A percentile compares a stretch with the other conserved stretches of the same genome.
These are phyloP conservation scores for Penicillium fimorum DNA, from an alignment of 495 filamentous ascomycete species.

Conservation along the genomic window DNA sequence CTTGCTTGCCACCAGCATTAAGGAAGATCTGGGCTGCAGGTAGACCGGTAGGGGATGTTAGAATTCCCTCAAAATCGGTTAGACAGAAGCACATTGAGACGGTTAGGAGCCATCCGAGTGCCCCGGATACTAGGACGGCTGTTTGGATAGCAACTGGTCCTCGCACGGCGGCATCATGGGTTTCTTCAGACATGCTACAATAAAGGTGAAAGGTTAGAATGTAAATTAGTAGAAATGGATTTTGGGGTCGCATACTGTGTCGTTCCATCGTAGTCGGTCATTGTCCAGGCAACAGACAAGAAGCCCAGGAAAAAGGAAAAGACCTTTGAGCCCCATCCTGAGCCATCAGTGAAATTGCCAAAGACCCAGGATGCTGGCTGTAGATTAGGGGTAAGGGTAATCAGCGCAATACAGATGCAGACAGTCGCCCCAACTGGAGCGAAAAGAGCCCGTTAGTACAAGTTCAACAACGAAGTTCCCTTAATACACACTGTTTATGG, in stretches of 20 bases:
- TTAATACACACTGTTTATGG: constrained; percentile 60
- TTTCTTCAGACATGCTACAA: constrained; percentile 68
- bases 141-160: constrained; percentile 64
- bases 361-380: constrained; percentile 66
- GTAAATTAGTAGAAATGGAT: background rate
- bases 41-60: constrained; percentile 61
- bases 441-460: background rate
- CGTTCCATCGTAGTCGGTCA: constrained; percentile 76
- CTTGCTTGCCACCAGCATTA: constrained; percentile 60
- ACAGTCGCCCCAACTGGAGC: constrained; percentile 53
- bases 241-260: constrained; percentile 52
- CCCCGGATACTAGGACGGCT: constrained; percentile 64
- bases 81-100: constrained; percentile 69
- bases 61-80: constrained; percentile 59
- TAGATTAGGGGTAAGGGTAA: constrained; percentile 62
- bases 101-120: constrained; percentile 63
- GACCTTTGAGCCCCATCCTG: constrained; percentile 61
- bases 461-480: background rate
- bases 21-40: constrained; percentile 71
- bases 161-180: constrained; percentile 64
- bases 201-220: background rate
- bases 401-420: constrained; percentile 59
- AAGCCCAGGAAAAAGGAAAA: constrained; percentile 70
- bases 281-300: constrained; percentile 70
- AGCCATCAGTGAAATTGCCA: constrained; percentile 63